phyloP scores from a whole-genome alignment of 345 rosid species.

The Arabidopsis thaliana region DNA sequence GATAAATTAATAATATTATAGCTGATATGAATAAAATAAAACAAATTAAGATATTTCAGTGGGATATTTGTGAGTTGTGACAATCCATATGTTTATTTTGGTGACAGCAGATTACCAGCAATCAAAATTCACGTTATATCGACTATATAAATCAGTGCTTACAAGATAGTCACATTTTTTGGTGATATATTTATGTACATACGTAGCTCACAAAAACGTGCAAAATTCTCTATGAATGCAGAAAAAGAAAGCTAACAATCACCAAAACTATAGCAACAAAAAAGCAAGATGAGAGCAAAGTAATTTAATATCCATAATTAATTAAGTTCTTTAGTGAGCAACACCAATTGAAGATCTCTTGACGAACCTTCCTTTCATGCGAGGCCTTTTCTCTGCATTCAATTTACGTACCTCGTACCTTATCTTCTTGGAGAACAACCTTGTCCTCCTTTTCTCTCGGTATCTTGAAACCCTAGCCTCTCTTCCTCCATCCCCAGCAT shows the following conservation, averaged over 20 bases:
- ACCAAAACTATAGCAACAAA: constrained; percentile 30
- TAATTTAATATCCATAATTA: not conserved
- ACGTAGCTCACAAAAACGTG: constrained; percentile 32
- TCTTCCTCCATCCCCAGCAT: constrained; percentile 59
- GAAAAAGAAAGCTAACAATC: constrained; percentile 28
- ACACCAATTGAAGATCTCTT: constrained; percentile 62
- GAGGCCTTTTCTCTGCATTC: constrained; percentile 97
- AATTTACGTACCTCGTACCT: constrained; percentile 94
- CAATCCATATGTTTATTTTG: constrained; percentile 9
- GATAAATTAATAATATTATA: not conserved
- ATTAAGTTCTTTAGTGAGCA: constrained; percentile 25
- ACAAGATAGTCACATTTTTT: constrained; percentile 19
- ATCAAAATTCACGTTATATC: constrained; percentile 8
- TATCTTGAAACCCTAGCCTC: constrained; percentile 91
- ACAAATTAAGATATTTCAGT: not conserved
- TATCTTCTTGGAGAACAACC: constrained; percentile 94
- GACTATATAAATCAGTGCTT: constrained; percentile 18
- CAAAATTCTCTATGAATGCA: constrained; percentile 32
- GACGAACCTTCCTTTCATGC: constrained; percentile 98
- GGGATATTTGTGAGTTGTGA: not conserved
- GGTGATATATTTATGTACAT: constrained; percentile 32
- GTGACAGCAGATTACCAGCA: not conserved
- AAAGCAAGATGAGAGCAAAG: not conserved
- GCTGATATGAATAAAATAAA: not conserved
- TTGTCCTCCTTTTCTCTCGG: constrained; percentile 86